A percentile compares a stretch with the other conserved stretches of the same genome.
Evolutionary conservation across 2,329 filamentous ascomycete species (phyloP).

Genomic region (Fusarium duplospermum): DNA sequence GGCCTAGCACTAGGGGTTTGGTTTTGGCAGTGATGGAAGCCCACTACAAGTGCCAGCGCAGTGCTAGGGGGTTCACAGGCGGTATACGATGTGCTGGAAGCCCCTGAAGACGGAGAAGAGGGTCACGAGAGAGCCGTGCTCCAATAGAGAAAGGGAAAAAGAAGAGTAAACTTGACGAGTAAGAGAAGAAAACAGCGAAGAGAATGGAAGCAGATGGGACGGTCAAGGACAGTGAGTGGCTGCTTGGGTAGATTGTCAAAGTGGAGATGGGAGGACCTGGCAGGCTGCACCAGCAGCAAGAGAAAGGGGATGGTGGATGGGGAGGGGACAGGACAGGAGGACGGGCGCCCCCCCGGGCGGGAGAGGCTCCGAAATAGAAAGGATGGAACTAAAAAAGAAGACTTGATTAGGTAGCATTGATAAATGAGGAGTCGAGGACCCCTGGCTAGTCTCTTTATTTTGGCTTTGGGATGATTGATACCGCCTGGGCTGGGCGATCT

Average conservation of each 20-base stretch:
- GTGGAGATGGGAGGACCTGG: slow-evolving; percentile 22
- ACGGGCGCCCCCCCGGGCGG: slow-evolving; percentile 7
- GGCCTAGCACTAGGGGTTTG: neutral
- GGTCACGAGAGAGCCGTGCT: neutral
- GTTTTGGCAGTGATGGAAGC: neutral
- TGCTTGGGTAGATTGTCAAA: slow-evolving; percentile 19
- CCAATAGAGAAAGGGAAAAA: neutral
- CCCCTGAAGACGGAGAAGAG: neutral
- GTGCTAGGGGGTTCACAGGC: neutral
- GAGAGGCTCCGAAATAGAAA: slow-evolving; percentile 25
- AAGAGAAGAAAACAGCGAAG: neutral
- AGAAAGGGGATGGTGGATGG: neutral
- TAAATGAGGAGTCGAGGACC: slow-evolving; percentile 1
- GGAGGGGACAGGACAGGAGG: neutral
- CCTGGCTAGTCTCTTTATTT: slow-evolving; percentile 1
- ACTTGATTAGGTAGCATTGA: slow-evolving; percentile 1
- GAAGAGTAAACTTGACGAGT: neutral
- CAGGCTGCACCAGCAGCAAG: slow-evolving; percentile 5
- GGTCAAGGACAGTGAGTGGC: slow-evolving; percentile 23
- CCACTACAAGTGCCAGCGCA: neutral
- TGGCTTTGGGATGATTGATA: neutral
- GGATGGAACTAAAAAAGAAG: slow-evolving; percentile 28
- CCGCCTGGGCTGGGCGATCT: neutral
- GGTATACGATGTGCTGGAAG: neutral
- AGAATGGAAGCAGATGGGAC: slow-evolving; percentile 8